Base-by-base conservation (phyloP, 2,329 filamentous ascomycete species). In the Coniella lustricola region DNA sequence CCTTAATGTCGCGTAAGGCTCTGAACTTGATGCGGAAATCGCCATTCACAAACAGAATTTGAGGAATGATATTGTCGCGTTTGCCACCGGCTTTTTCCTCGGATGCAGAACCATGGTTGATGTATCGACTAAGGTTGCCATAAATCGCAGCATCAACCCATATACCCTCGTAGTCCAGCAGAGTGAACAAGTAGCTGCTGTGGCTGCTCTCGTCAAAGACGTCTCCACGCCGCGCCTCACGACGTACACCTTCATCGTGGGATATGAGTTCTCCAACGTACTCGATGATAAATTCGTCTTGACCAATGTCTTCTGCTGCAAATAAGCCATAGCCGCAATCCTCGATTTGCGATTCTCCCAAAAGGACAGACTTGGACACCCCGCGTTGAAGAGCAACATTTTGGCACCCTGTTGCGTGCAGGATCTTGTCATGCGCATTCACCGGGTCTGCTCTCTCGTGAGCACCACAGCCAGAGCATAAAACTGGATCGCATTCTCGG, bases 61-160 rank as follows among this genome's bases (percentile, higher is more conserved):
- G 77, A 2, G 85, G 77, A 14, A 70, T 75, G 51, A 81, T 77
- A 54, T 82, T 80, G 60, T 82, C 82, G 13, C 41, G 36, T 35
- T 52, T 52, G 43, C 44, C 50, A 46, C 85, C 61, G 55, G 69
- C 58, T 52, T 69, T 69, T 52, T 73, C 68, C 38, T 29, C 25
- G 25, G 64, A 62, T 41, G 73, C 70, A 1, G 74, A 73, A 13
- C 85, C 82, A 57, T 91, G 86, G 63, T 94, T 93, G 63, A 93
- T 88, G 65, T 90, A 93, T 3, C 88, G 81, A 40, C 85, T 83
- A 54, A 90, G 82, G 62, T 91, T 93, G 43, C 87, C 87, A 55
- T 85, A 85, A 36, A 81, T 81, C 17, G 84, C 86, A 7, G 82
- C 83, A 60, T 93, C 88, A 16, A 93, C 76, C 78, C 77, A 81